These are phyloP conservation scores for Hibiscus syriacus DNA, from an alignment of 345 rosid genomes.

Conservation along the genomic window DNA sequence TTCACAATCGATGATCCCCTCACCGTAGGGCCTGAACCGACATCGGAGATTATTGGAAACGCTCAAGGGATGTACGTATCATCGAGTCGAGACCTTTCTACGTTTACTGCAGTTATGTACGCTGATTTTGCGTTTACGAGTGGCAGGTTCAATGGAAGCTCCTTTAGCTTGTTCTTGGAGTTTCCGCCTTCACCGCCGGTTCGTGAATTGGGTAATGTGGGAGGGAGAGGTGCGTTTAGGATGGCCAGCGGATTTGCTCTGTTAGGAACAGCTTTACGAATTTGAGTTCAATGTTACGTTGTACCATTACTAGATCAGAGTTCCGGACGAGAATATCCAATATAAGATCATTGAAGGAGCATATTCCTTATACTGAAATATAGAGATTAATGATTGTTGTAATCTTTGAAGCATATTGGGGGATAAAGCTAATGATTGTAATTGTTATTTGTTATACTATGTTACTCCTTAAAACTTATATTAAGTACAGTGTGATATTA, in stretches of 20 bases:
- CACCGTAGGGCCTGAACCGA: slow-evolving; percentile 28
- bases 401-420: too few species aligned
- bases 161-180: slow-evolving; percentile 36
- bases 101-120: slow-evolving; percentile 24
- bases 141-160: slow-evolving; percentile 37
- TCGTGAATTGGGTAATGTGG: neutral
- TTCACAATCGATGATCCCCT: slow-evolving; percentile 40
- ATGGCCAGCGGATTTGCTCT: slow-evolving; percentile 37
- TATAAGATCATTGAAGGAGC: too few species aligned
- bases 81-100: slow-evolving; percentile 11
- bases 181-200: slow-evolving; percentile 18
- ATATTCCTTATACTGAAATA: too few species aligned
- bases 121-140: slow-evolving; percentile 35
- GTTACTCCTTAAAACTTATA: too few species aligned
- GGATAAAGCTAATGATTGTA: too few species aligned
- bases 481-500: too few species aligned
- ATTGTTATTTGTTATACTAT: too few species aligned
- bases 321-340: too few species aligned
- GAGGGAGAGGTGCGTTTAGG: slow-evolving; percentile 35
- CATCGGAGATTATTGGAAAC: slow-evolving; percentile 28
- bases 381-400: too few species aligned
- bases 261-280: slow-evolving; percentile 19
- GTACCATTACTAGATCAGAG: too few species aligned
- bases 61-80: slow-evolving; percentile 41
- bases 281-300: slow-evolving; percentile 21